These are phyloP conservation scores for Ceratocystiopsis sp. DNA, from an alignment of 2,329 filamentous ascomycete species.

Conservation along the genomic window DNA sequence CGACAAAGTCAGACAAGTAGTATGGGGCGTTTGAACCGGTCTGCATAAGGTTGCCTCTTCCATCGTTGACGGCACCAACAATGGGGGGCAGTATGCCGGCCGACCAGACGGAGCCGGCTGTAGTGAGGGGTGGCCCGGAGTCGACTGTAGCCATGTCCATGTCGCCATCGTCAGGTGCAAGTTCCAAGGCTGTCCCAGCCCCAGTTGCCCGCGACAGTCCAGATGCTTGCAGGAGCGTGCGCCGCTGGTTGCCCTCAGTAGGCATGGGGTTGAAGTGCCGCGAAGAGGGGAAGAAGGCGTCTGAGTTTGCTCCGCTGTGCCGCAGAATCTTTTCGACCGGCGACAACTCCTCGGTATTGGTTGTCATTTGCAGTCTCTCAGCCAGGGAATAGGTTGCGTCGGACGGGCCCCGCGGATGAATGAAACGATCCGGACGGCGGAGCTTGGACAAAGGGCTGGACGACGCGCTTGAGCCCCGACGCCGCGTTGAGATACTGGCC, in stretches of 20 bases:
- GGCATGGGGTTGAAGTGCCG: slow-evolving; percentile 12
- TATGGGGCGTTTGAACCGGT: slow-evolving; percentile 57
- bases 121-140: neutral
- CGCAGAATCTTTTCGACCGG: slow-evolving; percentile 27
- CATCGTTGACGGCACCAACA: slow-evolving; percentile 39
- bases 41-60: slow-evolving; percentile 44
- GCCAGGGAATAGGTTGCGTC: slow-evolving; percentile 14
- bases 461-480: slow-evolving; percentile 12
- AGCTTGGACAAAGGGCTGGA: slow-evolving; percentile 5
- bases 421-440: slow-evolving; percentile 29
- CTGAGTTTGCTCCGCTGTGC: slow-evolving; percentile 21
- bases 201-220: slow-evolving; percentile 10
- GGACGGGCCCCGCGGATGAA: slow-evolving; percentile 23
- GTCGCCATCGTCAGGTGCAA: slow-evolving; percentile 4
- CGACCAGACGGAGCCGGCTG: slow-evolving; percentile 51
- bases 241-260: slow-evolving; percentile 10
- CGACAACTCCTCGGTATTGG: slow-evolving; percentile 24
- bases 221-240: slow-evolving; percentile 15
- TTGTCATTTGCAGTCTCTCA: slow-evolving; percentile 30
- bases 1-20: slow-evolving; percentile 34
- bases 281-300: slow-evolving; percentile 24
- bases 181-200: slow-evolving; percentile 14
- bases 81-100: slow-evolving; percentile 53
- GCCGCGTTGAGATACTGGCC: slow-evolving; percentile 2
- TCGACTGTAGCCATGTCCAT: neutral